Conservation (phyloP, 352 stramenopile genomes). For the Globisporangium heterothallicum region DNA sequence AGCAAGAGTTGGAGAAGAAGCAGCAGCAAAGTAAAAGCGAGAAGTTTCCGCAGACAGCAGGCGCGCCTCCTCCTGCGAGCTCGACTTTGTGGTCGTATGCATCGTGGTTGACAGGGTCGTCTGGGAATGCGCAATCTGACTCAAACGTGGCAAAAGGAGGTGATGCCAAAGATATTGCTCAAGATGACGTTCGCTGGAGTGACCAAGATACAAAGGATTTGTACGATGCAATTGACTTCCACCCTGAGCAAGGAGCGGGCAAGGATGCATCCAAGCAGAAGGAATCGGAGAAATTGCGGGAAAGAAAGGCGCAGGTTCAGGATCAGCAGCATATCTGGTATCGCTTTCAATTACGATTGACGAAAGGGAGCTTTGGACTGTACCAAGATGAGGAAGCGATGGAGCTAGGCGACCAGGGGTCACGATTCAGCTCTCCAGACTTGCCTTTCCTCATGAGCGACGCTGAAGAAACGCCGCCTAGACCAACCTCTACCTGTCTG, state of each 20-base stretch:
- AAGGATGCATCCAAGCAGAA: constrained; percentile 11
- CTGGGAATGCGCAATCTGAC: constrained; percentile 7
- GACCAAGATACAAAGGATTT: constrained; percentile 80
- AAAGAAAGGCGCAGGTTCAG: constrained; percentile 9
- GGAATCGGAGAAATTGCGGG: not conserved
- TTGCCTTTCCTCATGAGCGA: not conserved
- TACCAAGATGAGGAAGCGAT: constrained; percentile 29
- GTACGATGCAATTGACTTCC: constrained; percentile 79
- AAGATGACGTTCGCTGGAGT: constrained; percentile 67
- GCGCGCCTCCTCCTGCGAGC: constrained; percentile 24
- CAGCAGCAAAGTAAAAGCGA: constrained; percentile 28
- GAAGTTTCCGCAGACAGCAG: constrained; percentile 2
- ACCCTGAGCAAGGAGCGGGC: constrained; percentile 32
- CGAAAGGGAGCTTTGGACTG: constrained; percentile 47
- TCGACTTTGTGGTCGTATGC: constrained; percentile 69
- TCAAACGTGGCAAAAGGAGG: not conserved
- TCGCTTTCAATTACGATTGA: constrained; percentile 59
- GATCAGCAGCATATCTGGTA: constrained; percentile 75
- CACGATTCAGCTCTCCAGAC: constrained; percentile 3
- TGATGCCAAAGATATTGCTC: not conserved
- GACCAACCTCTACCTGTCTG: constrained; percentile 3
- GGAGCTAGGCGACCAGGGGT: constrained; percentile 12
- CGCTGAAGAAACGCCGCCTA: not conserved
- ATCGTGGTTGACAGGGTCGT: constrained; percentile 42
- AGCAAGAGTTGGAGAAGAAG: constrained; percentile 26